Conservation (phyloP, 495 filamentous ascomycete genomes). For the Pyronema omphalodes region DNA sequence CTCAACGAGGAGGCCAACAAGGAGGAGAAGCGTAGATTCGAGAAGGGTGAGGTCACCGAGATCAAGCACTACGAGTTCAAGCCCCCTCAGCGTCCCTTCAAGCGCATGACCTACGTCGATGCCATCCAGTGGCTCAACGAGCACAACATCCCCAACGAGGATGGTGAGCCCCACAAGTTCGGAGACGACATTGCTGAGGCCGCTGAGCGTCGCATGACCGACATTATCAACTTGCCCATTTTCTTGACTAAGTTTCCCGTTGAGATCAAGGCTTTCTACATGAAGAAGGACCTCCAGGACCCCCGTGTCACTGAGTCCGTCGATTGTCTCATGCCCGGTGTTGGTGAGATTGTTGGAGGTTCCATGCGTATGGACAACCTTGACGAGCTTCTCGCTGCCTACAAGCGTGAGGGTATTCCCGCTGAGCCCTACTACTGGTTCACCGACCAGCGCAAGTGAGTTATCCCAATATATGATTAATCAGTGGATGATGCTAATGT, state of each 20-base stretch:
- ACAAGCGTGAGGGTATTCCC: constrained; percentile 70
- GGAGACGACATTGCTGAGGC: constrained; percentile 98
- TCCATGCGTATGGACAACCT: constrained; percentile 91
- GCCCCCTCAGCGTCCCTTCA: constrained; percentile 68
- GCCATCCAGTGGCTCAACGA: constrained; percentile 85
- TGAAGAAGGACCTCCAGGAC: constrained; percentile 78
- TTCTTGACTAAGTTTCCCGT: constrained; percentile 94
- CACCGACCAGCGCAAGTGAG: constrained; percentile 92
- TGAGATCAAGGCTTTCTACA: constrained; percentile 99
- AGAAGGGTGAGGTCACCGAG: constrained; percentile 1
- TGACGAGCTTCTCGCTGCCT: constrained; percentile 80
- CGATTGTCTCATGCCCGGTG: constrained; percentile 87
- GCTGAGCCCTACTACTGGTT: constrained; percentile 94
- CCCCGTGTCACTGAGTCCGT: constrained; percentile 87
- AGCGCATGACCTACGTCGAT: constrained; percentile 85
- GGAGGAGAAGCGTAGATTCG: neutral
- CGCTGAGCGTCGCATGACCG: constrained; percentile 91
- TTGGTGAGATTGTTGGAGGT: constrained; percentile 93
- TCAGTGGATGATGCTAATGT: constrained; percentile 4
- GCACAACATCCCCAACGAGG: constrained; percentile 81
- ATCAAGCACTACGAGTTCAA: constrained; percentile 44
- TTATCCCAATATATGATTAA: constrained; percentile 19
- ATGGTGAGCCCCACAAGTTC: constrained; percentile 72
- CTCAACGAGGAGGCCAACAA: constrained; percentile 48
- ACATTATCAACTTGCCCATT: constrained; percentile 84